phyloP scores from a whole-genome alignment of 768 basidiomycete species.

The Lepiota subincarnata region DNA sequence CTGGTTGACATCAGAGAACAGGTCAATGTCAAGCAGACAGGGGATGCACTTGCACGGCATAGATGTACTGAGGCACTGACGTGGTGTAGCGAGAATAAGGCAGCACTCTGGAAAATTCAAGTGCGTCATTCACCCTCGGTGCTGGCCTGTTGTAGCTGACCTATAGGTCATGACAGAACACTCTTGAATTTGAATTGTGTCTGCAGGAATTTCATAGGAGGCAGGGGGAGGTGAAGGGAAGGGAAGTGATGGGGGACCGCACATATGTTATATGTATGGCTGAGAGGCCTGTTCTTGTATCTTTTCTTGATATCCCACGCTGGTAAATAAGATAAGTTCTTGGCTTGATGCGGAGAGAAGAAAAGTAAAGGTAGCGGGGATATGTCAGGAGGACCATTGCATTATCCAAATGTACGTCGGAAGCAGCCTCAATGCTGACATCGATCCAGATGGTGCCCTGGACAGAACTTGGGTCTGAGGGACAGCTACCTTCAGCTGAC shows the following conservation, averaged over 20 bases:
- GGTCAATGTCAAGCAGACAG: constrained; percentile 87
- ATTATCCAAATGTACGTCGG: constrained; percentile 59
- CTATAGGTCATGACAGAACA: constrained; percentile 51
- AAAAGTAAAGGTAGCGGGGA: constrained; percentile 47
- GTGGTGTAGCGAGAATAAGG: constrained; percentile 97
- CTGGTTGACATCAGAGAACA: constrained; percentile 91
- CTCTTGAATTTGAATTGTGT: constrained; percentile 93
- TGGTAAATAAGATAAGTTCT: too few relatives aligned
- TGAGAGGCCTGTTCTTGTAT: too few relatives aligned
- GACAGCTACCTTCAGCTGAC: constrained; percentile 16
- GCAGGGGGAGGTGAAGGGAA: too few relatives aligned
- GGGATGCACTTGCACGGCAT: constrained; percentile 67
- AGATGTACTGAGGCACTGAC: constrained; percentile 86
- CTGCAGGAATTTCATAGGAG: constrained; percentile 97
- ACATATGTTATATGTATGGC: too few relatives aligned
- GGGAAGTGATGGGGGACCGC: too few relatives aligned
- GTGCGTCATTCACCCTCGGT: constrained; percentile 30
- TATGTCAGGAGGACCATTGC: constrained; percentile 54
- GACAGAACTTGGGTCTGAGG: constrained; percentile 11
- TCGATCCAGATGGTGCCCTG: constrained; percentile 34
- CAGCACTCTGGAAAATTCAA: constrained; percentile 87
- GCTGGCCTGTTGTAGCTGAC: background rate
- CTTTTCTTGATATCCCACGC: too few relatives aligned
- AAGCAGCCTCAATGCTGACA: constrained; percentile 45
- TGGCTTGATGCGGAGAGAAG: constrained; percentile 47